Evolutionary conservation across 2,329 filamentous ascomycete genomes (phyloP), one percentile per base, ranked within the genome.

Genomic region (Aspergillus alliaceus): DNA sequence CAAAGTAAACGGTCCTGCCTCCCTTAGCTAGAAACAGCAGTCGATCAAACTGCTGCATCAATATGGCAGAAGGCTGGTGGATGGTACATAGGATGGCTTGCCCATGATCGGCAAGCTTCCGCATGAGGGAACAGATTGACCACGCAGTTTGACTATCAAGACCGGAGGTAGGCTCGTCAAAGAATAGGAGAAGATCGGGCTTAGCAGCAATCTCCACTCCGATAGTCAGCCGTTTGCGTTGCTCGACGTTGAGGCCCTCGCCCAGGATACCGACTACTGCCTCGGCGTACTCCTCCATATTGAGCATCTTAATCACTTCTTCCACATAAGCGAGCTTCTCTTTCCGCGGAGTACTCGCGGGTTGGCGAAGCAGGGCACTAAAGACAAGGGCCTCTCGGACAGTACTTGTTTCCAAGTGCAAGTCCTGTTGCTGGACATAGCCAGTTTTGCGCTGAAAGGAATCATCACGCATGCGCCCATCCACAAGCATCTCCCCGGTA

Each of bases 61-160:
- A 81, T 81, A 96, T 91, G 32, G 91, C 91, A 9, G 90, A 95
- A 9, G 93, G 93, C 73, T 97, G 93, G 73, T 97, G 93, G 59
- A 96, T 96, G 0, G 93, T 96, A 78, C 91, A 96, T 9, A 96
- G 84, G 71, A 96, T 89, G 40, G 93, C 92, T 72, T 95, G 90
- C n/a, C 93, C 92, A 60, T 86, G 89, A 72, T 93, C 90, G 66
- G 91, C 91, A 25, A 96, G 82, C 78, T 96, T 96, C 73, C 93
- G 88, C 54, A 97, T 83, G 6, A 96, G 82, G 66, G 90, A 88
- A 52, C 90, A 83, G 68, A 96, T 96, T 59, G 91, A 90, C 90
- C 90, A 96, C 0, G 91, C 92, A 0, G 91, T 96, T 73, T 96
- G 91, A 65, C 87, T 90, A 73, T 96, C 93, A 6, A 96, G 84